These are phyloP conservation scores for Phytophthora brassicae DNA, from an alignment of 352 stramenopile genomes.

Conservation along the genomic window DNA sequence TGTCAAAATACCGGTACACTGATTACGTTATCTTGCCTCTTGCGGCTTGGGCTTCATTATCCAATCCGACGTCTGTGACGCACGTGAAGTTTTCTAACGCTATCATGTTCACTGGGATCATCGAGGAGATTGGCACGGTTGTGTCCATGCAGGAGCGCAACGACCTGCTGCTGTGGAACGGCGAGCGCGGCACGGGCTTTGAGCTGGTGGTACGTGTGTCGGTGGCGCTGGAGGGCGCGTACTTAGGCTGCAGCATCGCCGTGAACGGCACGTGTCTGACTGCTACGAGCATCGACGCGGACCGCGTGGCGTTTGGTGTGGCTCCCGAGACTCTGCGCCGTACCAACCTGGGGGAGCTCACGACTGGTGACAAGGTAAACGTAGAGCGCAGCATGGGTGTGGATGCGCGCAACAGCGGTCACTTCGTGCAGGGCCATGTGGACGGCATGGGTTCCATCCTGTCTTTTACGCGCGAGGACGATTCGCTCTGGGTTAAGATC, in stretches of 20 bases:
- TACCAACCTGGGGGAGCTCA: conserved; percentile 88
- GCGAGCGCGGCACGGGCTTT: conserved; percentile 84
- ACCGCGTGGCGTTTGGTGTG: conserved; percentile 92
- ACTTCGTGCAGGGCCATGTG: conserved; percentile 99
- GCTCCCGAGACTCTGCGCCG: conserved; percentile 94
- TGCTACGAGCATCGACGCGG: conserved; percentile 88
- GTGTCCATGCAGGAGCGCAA: conserved; percentile 89
- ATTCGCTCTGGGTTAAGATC: conserved; percentile 97
- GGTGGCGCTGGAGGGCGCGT: conserved; percentile 85
- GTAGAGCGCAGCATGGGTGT: conserved; percentile 89
- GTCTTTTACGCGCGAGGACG: conserved; percentile 88
- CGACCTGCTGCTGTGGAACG: conserved; percentile 96
- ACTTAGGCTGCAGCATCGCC: conserved; percentile 95
- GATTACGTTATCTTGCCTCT: conserved; percentile 10
- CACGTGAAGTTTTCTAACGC: neutral
- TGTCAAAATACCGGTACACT: too few relatives aligned
- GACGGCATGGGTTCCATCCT: conserved; percentile 94
- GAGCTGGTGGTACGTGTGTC: conserved; percentile 86
- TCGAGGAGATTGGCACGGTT: conserved; percentile 98
- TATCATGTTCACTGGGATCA: conserved; percentile 98
- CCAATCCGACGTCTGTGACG: neutral
- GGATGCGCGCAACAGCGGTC: conserved; percentile 94
- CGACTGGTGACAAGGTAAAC: conserved; percentile 93
- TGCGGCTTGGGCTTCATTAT: conserved; percentile 8
- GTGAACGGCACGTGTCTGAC: conserved; percentile 98